Base-by-base conservation (phyloP, 1,284 basidiomycete species). In the Ceraceosorus guamensis region DNA sequence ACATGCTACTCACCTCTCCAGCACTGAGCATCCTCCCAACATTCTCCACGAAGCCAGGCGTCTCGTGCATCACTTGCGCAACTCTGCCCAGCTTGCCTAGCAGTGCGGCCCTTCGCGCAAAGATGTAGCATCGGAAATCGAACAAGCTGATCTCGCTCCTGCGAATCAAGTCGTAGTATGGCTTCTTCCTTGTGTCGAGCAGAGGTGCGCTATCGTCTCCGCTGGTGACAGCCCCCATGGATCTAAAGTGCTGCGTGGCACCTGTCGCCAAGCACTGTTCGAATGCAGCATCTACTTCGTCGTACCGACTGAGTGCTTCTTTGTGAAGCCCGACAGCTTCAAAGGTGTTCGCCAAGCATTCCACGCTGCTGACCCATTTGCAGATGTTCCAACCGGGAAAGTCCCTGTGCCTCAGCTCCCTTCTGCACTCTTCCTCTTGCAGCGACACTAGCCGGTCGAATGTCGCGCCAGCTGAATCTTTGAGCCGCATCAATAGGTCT, bases 91-190 rank as follows among this genome's bases (percentile, higher is more conserved):
- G 76, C 66, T 84, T 84, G 48, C 84, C 87, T 2, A 96, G 79
- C 35, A 97, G 79, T 51, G 81, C 79, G 52, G 88, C 89, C 76
- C 95, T 89, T 34, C 89, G 82, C 5, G 90, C 86, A 60, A 97
- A 87, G 16, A 98, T 80, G 75, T 96, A 99, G 69, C 87, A 83
- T 50, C 91, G 83, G 67, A 96, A 87, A 78, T 98, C 95, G 72
- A 97, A 96, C 6, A 97, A 83, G 2, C 89, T 88, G 62, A 98
- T 93, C 14, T 85, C 83, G 76, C 91, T 92, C 11, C 85, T 83
- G n/a, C 91, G 81, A 53, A 97, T 90, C 53, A 95, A 80, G 55
- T 91, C 87, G 6, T 87, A 83, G 72, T 96, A 97, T 3, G 87
- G 84, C 71, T 96, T 95, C 77, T 85, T 86, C 33, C 80, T 80